Conservation (phyloP, 1,284 basidiomycete genomes). For the Fomitopsis palustris region DNA sequence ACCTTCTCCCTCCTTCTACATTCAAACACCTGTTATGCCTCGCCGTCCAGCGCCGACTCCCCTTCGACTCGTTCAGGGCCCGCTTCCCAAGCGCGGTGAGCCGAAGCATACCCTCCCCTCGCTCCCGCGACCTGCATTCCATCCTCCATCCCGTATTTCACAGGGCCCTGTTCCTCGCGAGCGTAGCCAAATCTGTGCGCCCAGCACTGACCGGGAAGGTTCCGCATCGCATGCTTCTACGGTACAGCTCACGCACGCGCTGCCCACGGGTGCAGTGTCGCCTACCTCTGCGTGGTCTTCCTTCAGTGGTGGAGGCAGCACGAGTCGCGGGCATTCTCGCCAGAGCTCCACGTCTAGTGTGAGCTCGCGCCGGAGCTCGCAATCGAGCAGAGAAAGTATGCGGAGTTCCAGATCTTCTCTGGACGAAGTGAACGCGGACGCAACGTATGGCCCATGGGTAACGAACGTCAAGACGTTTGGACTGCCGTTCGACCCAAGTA, state of each 20-base stretch:
- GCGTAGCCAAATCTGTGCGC: constrained; percentile 7
- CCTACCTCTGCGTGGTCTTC: constrained; percentile 9
- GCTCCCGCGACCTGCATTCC: constrained; percentile 28
- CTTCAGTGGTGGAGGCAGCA: constrained; percentile 6
- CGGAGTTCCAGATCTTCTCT: constrained; percentile 8
- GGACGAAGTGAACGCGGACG: constrained; percentile 1
- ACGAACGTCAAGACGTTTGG: constrained; percentile 23
- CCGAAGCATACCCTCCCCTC: constrained; percentile 31
- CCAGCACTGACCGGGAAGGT: neutral
- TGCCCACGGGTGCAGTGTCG: constrained; percentile 12
- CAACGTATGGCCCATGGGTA: constrained; percentile 27
- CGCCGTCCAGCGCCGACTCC: constrained; percentile 20
- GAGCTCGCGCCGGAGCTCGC: constrained; percentile 8
- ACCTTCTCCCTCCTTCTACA: constrained; percentile 11
- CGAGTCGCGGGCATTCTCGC: constrained; percentile 13
- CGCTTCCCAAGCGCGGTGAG: constrained; percentile 24
- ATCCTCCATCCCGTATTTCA: constrained; percentile 13
- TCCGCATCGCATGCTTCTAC: constrained; percentile 9
- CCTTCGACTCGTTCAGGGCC: constrained; percentile 27
- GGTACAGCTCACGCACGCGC: constrained; percentile 1
- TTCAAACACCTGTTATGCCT: constrained; percentile 7
- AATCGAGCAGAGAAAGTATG: constrained; percentile 1
- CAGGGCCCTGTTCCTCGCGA: constrained; percentile 21
- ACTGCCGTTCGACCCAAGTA: constrained; percentile 24
- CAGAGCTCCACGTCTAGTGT: constrained; percentile 23